phyloP scores from a whole-genome alignment of 768 basidiomycete genomes.

The Glaciozyma martinii region DNA sequence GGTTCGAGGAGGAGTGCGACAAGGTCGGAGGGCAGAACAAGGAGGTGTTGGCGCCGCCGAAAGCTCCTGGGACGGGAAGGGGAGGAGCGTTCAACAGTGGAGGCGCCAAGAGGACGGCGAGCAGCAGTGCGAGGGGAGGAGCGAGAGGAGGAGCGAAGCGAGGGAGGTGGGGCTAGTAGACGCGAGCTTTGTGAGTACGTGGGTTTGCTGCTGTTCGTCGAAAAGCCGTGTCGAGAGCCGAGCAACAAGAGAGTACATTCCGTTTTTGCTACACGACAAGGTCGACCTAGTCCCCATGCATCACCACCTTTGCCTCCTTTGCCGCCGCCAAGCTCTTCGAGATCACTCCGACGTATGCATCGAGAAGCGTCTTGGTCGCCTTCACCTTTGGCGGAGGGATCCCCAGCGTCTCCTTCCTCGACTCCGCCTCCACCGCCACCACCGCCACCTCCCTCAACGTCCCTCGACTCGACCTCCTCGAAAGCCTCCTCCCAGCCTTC shows the following conservation, averaged over 20 bases:
- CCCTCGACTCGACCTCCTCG: neutral
- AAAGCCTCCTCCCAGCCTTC: neutral
- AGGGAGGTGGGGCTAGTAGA: neutral
- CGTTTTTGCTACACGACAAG: too few relatives aligned
- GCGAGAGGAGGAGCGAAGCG: neutral
- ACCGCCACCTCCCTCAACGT: neutral
- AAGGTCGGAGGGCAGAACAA: constrained; percentile 15
- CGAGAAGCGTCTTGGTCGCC: neutral
- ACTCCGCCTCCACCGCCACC: neutral
- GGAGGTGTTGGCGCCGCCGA: constrained; percentile 6
- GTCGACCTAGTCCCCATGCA: too few relatives aligned
- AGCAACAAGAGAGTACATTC: too few relatives aligned
- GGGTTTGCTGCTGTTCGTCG: too few relatives aligned
- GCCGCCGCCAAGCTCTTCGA: too few relatives aligned
- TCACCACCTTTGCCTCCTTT: too few relatives aligned
- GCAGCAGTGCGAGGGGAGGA: neutral
- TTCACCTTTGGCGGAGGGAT: neutral
- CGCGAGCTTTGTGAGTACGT: too few relatives aligned
- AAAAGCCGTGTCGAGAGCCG: too few relatives aligned
- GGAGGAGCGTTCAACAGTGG: neutral
- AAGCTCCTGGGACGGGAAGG: neutral
- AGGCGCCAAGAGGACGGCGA: neutral
- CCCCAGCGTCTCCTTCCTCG: neutral
- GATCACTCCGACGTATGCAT: neutral
- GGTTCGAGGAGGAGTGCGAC: constrained; percentile 37